phyloP scores from a whole-genome alignment of 2,329 filamentous ascomycete species.

The Nothopassalora personata region DNA sequence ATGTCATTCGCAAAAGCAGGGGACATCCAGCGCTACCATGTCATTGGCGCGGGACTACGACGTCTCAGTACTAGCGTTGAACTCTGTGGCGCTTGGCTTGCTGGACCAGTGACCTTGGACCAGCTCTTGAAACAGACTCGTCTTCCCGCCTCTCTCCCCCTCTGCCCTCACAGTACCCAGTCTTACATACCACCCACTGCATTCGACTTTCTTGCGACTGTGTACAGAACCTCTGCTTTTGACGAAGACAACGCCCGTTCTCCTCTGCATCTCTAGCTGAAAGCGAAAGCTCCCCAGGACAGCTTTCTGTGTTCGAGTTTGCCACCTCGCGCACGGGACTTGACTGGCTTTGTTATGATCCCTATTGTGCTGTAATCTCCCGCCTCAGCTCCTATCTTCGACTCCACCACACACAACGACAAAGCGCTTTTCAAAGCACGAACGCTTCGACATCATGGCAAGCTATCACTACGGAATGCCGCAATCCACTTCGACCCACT shows the following conservation, averaged over 20 bases:
- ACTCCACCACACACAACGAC: slow-evolving; percentile 2
- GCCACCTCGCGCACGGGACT: slow-evolving; percentile 9
- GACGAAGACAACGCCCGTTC: not conserved
- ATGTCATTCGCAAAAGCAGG: not conserved
- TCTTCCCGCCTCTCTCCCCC: slow-evolving; percentile 1
- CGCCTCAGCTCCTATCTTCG: slow-evolving; percentile 3
- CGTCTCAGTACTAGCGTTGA: not conserved
- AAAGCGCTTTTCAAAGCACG: not conserved
- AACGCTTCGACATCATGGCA: slow-evolving; percentile 35
- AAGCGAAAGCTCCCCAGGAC: not conserved
- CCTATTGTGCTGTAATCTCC: slow-evolving; percentile 11
- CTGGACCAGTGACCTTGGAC: not conserved
- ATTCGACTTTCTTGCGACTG: slow-evolving; percentile 1
- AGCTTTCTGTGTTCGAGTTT: not conserved
- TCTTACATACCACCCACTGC: not conserved
- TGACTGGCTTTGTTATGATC: slow-evolving; percentile 12
- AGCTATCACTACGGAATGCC: slow-evolving; percentile 47
- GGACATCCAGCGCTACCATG: not conserved
- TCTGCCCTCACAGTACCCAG: slow-evolving; percentile 1
- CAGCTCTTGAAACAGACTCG: not conserved
- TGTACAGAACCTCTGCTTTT: not conserved
- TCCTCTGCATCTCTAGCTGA: not conserved
- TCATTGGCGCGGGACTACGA: not conserved
- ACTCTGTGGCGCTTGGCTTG: not conserved
- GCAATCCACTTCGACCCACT: slow-evolving; percentile 46